Evolutionary conservation across 345 rosid genomes (phyloP).

Genomic region (Populus davidiana): DNA sequence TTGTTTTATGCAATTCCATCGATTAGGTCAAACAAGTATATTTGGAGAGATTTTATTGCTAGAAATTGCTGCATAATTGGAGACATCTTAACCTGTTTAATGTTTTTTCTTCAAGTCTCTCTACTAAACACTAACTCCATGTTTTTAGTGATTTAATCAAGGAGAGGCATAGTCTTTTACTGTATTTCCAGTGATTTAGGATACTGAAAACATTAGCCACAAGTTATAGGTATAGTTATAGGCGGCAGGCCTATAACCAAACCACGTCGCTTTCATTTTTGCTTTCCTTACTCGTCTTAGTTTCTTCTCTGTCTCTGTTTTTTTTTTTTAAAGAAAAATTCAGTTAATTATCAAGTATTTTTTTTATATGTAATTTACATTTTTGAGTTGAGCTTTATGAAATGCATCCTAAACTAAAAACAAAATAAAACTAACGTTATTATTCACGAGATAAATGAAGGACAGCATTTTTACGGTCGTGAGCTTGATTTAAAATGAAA

Average conservation of each 20-base stretch:
- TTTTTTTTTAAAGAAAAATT: no score
- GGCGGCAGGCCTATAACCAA: background rate
- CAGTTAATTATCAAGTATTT: no score
- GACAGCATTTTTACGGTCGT: no score
- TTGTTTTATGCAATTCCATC: background rate
- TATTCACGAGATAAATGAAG: no score
- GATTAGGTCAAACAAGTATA: background rate
- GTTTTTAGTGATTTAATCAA: background rate
- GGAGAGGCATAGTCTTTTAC: background rate
- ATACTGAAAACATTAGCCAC: no score
- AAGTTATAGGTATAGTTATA: background rate
- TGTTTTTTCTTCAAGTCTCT: background rate
- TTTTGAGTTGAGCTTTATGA: no score
- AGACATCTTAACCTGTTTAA: background rate
- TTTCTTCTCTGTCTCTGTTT: no score
- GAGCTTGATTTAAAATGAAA: no score
- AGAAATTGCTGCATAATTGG: background rate
- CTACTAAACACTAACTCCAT: background rate
- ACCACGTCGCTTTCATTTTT: background rate
- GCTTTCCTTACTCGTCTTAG: background rate
- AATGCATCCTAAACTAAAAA: no score
- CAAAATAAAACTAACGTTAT: no score
- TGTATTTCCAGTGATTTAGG: background rate
- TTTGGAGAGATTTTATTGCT: background rate
- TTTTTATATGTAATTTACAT: no score